These are phyloP conservation scores for Tylopilus orsonianus DNA, from an alignment of 1,284 basidiomycete genomes.

Conservation along the genomic window DNA sequence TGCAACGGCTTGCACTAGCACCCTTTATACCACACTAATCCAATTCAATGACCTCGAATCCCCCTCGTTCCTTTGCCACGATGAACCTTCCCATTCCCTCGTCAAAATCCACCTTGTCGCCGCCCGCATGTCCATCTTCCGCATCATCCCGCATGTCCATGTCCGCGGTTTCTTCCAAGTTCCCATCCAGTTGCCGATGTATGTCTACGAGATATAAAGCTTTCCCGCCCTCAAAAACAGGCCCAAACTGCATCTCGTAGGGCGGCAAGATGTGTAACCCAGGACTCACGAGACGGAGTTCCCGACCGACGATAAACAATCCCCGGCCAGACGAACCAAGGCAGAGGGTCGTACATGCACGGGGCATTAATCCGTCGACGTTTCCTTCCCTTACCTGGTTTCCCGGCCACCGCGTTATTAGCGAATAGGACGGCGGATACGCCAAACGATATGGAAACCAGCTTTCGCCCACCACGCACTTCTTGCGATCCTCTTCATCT, in stretches of 20 bases:
- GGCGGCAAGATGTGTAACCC: constrained; percentile 25
- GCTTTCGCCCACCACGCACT: not conserved
- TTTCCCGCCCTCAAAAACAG: constrained; percentile 26
- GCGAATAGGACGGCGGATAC: constrained; percentile 12
- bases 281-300: constrained; percentile 26
- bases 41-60: constrained; percentile 30
- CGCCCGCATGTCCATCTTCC: not conserved
- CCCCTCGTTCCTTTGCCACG: constrained; percentile 27
- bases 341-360: constrained; percentile 21
- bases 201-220: constrained; percentile 21
- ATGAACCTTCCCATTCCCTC: constrained; percentile 34
- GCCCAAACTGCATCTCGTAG: constrained; percentile 31
- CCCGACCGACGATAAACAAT: constrained; percentile 25
- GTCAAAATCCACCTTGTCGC: constrained; percentile 31
- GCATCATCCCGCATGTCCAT: not conserved
- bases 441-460: constrained; percentile 24
- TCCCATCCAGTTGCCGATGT: not conserved
- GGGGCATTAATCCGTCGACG: not conserved
- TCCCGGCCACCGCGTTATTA: not conserved
- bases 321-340: constrained; percentile 32
- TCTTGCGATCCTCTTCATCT: constrained; percentile 5
- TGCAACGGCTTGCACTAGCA: not conserved
- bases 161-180: not conserved
- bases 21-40: constrained; percentile 1
- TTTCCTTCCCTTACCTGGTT: not conserved